Evolutionary conservation across 768 basidiomycete genomes (phyloP), one percentile per base, ranked within the genome.

Genomic region (Leucogyrophana mollusca): DNA sequence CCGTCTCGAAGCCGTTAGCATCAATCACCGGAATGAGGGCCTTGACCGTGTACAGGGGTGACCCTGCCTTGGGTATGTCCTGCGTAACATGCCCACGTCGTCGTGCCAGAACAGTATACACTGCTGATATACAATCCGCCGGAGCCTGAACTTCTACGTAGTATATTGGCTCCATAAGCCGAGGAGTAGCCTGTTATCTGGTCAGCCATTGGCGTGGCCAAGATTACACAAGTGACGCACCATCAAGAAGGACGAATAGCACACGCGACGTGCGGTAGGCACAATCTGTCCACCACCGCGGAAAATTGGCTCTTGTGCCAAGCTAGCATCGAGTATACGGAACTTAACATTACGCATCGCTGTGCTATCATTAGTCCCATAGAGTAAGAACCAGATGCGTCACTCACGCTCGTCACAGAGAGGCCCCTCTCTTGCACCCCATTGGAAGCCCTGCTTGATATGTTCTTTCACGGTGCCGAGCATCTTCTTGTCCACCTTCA

Each of bases 71-170:
- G 23, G 96, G 94, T 18, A 92, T 87, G 63, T 99, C 96, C 64
- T 96, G 91, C 1, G 95, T 98, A 54, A 99, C 96, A 66, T 99
- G 96, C n/a, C 96, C 96, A 68, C 96, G 83, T 48, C 96, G 87
- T 50, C 96, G 82, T n/a, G 96, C 94, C 43, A 99, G 87, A 36
- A 98, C 96, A 4, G 94, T 96, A 67, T 98, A 98, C 27, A 99
- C 94, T 9, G 94, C 94, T 17, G 96, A 96, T 52, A 99, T 94
- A 61, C 96, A 97, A 64, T 99, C 96, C 14, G 94, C 93, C 7
- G 96, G 96, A 6, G 95, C 91, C 67, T 98, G 95, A n/a, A 99
- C 94, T 68, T 99, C 96, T 44, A 98, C 95, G 62, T 92, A 97
- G 76, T 95, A 98, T 51, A 98, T 85, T 3, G 96, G 96, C 66